These are phyloP conservation scores for Suhomyces bolitotheri DNA, from an alignment of 1,139 yeast species.

Conservation along the genomic window DNA sequence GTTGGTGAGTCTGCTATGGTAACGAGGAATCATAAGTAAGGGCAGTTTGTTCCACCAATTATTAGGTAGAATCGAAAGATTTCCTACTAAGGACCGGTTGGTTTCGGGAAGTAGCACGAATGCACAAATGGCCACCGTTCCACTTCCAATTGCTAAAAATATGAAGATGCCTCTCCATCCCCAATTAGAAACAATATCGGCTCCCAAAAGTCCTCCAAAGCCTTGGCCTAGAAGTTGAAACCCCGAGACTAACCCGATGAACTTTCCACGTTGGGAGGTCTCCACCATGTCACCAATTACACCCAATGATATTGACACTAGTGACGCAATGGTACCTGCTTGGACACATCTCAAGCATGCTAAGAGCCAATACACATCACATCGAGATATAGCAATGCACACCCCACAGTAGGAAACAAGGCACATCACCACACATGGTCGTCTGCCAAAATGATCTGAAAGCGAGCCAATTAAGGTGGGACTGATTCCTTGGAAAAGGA, in stretches of 20 bases:
- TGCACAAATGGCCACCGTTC: constrained; percentile 37
- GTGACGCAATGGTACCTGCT: constrained; percentile 70
- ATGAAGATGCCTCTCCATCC: constrained; percentile 79
- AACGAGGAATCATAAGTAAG: constrained; percentile 25
- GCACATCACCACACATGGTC: constrained; percentile 43
- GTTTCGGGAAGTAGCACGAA: constrained; percentile 67
- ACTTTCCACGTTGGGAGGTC: constrained; percentile 62
- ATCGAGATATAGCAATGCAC: constrained; percentile 28
- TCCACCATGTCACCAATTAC: constrained; percentile 68
- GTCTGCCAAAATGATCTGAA: constrained; percentile 68
- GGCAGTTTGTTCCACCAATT: constrained; percentile 45
- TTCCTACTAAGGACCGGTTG: constrained; percentile 65
- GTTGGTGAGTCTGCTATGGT: constrained; percentile 18
- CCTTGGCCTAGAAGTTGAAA: constrained; percentile 71
- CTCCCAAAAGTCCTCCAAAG: constrained; percentile 75
- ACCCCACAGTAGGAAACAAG: constrained; percentile 19
- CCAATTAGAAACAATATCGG: constrained; percentile 57
- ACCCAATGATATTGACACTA: constrained; percentile 66
- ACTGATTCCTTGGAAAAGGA: constrained; percentile 63
- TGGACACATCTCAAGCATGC: constrained; percentile 61
- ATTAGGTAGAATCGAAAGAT: constrained; percentile 55
- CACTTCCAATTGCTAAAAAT: constrained; percentile 65
- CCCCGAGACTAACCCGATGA: constrained; percentile 62
- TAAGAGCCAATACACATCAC: constrained; percentile 28
- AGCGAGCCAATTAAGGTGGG: constrained; percentile 35